Evolutionary conservation across 176 grass and related monocot species (phyloP), one percentile per base, ranked within the genome.

Genomic region (Paspalum vaginatum): DNA sequence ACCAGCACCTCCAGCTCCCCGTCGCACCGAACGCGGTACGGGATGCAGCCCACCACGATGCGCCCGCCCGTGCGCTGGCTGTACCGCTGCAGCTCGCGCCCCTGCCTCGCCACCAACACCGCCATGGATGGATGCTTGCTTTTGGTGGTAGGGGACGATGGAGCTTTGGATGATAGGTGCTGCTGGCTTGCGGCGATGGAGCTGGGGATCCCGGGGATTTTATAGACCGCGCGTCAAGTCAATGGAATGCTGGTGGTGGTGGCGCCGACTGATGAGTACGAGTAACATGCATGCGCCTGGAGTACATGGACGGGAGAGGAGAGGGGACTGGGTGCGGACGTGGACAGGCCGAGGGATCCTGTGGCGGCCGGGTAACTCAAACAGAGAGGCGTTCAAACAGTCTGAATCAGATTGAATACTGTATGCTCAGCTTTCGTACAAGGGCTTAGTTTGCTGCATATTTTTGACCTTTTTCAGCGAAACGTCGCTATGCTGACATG

Each of bases 41-140:
- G 97, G 68, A 99, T 93, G 82, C 97, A 99, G 5, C 97, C 97
- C 7, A 99, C 97, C 71, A 98, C 86, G 84, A 96, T 73, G 49
- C 92, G 88, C 0, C 93, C 82, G 16, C 97, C 97, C n/a, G 84
- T 76, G 65, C 46, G 76, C 49, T 22, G 6, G 85, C 75, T 96
- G 87, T 99, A 96, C n/a, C 97, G 78, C 91, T 99, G 97, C 68
- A 99, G 80, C 57, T 93, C 93, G 4, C 97, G 92, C 0, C 93
- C 93, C 80, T 96, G 96, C 77, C 97, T 88, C 82, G 97, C 87
- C 5, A 96, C 93, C 54, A 99, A 57, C 47, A 91, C 86, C 54
- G 78, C 93, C 93, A 96, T 95, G 82, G 40, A 22, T 2, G 56
- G 9, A 5, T 5, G 5, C 17, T 8, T 25, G 24, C 22, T 9